phyloP scores from a whole-genome alignment of 768 basidiomycete genomes.

The Sporobolomyces roseus region DNA sequence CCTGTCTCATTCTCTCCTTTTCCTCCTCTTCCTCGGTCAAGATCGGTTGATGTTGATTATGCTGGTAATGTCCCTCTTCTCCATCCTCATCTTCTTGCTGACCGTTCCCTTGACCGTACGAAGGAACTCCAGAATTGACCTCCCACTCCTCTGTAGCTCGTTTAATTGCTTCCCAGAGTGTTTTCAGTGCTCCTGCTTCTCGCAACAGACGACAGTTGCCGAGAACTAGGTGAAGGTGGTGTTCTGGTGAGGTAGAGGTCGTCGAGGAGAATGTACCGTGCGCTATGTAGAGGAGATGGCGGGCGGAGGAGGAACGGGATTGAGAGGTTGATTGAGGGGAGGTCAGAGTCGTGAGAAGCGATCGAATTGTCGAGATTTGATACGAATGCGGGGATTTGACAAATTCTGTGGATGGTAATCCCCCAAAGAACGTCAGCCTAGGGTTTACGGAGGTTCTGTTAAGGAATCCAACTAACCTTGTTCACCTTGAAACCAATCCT shows the following conservation, averaged over 20 bases:
- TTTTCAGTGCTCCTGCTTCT: constrained; percentile 72
- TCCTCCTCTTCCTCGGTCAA: constrained; percentile 21
- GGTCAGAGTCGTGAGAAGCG: constrained; percentile 80
- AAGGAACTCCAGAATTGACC: neutral
- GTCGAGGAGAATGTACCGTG: constrained; percentile 59
- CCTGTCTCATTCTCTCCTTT: constrained; percentile 58
- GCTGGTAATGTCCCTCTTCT: constrained; percentile 1
- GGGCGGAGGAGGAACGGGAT: constrained; percentile 72
- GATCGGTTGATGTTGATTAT: neutral
- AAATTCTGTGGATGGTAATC: constrained; percentile 61
- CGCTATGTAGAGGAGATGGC: constrained; percentile 79
- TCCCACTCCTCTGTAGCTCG: constrained; percentile 61
- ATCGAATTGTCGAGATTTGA: constrained; percentile 69
- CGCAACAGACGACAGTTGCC: constrained; percentile 86
- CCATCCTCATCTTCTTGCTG: constrained; percentile 1
- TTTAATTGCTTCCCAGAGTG: constrained; percentile 81
- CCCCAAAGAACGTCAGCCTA: neutral
- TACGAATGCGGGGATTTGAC: constrained; percentile 61
- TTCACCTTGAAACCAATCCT: constrained; percentile 24
- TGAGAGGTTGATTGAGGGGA: constrained; percentile 67
- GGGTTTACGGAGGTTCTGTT: neutral
- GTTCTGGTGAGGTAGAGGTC: constrained; percentile 77
- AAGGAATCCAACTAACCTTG: too few relatives aligned
- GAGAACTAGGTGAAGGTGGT: constrained; percentile 92
- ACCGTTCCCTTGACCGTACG: neutral